Evolutionary conservation across 148 eudicot species (phyloP).

Genomic region (Persicaria maculosa): DNA sequence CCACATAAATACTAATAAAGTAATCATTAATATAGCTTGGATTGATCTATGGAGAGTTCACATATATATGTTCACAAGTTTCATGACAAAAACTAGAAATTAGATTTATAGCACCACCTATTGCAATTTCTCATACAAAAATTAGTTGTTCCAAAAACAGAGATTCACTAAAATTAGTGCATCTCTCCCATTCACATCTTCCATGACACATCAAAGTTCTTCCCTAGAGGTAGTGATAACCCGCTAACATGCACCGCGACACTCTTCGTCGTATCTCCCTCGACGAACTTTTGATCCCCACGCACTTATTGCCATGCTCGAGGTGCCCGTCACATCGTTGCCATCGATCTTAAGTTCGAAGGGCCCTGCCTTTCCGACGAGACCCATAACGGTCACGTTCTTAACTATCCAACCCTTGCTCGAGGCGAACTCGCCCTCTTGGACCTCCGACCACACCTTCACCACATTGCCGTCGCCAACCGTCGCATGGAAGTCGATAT

Average conservation of each 20-base stretch:
- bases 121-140: neutral
- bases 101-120: no score
- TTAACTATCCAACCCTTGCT: constrained; percentile 68
- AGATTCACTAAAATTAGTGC: neutral
- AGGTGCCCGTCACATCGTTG: constrained; percentile 16
- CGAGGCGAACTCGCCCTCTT: constrained; percentile 66
- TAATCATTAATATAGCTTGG: no score
- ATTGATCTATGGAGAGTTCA: no score
- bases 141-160: neutral
- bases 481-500: constrained; percentile 58
- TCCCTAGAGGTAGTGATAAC: constrained; percentile 69
- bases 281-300: constrained; percentile 28
- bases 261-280: constrained; percentile 34
- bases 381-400: constrained; percentile 61
- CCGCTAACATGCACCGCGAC: constrained; percentile 71
- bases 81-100: no score
- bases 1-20: no score
- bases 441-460: constrained; percentile 79
- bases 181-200: constrained; percentile 34
- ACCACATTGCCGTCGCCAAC: constrained; percentile 30
- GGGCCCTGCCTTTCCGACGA: constrained; percentile 32
- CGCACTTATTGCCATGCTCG: constrained; percentile 24
- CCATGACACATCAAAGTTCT: constrained; percentile 73
- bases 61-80: no score
- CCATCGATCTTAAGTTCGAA: constrained; percentile 47